Conservation (phyloP, 2,329 filamentous ascomycete species). For the Apiospora hydei region DNA sequence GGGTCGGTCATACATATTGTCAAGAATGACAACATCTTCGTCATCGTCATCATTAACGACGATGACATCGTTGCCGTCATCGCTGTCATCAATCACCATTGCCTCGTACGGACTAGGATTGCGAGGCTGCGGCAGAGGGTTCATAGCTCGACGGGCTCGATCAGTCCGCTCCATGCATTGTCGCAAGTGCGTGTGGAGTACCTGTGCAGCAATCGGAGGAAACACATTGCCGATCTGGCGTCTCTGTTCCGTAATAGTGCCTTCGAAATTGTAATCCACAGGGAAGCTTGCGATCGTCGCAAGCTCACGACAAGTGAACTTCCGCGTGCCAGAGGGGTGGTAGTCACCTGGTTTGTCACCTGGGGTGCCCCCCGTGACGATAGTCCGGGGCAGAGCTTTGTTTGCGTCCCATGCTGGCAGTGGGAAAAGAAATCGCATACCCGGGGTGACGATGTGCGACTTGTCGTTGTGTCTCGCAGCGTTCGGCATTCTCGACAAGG, state of each 20-base stretch:
- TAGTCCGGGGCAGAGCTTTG: background rate
- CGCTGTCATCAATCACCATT: background rate
- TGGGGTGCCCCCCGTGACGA: background rate
- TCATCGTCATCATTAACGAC: background rate
- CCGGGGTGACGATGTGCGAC: background rate
- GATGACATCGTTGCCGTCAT: background rate
- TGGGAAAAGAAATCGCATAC: background rate
- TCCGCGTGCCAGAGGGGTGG: slow-evolving; percentile 56
- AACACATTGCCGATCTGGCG: slow-evolving; percentile 84
- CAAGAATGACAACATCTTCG: background rate
- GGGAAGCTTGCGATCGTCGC: slow-evolving; percentile 77
- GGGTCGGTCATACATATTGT: background rate
- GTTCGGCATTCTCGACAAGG: slow-evolving; percentile 38
- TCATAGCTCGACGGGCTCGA: background rate
- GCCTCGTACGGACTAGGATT: too few species aligned
- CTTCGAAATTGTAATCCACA: slow-evolving; percentile 60
- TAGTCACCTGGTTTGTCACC: background rate
- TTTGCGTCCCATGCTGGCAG: background rate
- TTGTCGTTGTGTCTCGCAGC: background rate
- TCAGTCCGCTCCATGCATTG: slow-evolving; percentile 55
- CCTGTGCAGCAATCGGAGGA: slow-evolving; percentile 64
- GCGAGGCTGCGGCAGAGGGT: background rate
- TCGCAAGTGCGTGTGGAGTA: slow-evolving; percentile 56
- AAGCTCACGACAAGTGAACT: slow-evolving; percentile 72
- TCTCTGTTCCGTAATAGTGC: slow-evolving; percentile 49